phyloP scores from a whole-genome alignment of 106 monocot genomes.

The Phalaenopsis equestris region DNA sequence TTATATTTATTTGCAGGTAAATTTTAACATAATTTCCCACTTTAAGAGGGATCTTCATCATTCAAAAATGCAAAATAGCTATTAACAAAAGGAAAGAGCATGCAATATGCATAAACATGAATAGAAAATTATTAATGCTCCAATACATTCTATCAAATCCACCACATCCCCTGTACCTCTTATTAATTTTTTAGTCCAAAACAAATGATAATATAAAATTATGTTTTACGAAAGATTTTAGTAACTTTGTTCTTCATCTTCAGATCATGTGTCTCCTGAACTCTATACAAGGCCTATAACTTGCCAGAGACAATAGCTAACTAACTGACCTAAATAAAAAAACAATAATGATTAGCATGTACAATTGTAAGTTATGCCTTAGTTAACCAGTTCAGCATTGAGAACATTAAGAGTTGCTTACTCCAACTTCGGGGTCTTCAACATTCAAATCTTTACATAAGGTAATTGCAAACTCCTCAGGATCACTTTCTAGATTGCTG shows the following conservation, averaged over 20 bases:
- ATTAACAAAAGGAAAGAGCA: not conserved
- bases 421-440: slow-evolving; percentile 89
- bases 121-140: not conserved
- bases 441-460: slow-evolving; percentile 79
- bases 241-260: not conserved
- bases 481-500: slow-evolving; percentile 92
- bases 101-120: not conserved
- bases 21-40: not conserved
- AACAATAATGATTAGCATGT: not conserved
- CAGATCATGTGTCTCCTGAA: not conserved
- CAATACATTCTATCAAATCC: not conserved
- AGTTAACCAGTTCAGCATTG: not conserved
- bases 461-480: slow-evolving; percentile 84
- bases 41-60: not conserved
- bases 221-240: not conserved
- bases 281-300: not conserved
- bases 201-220: not conserved
- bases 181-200: not conserved
- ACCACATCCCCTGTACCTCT: not conserved
- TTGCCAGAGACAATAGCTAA: not conserved
- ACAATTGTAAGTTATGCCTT: not conserved
- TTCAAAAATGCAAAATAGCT: not conserved
- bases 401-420: slow-evolving; percentile 30
- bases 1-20: not conserved
- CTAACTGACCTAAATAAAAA: no score